Percentiles rank a stretch among this genome's conserved stretches.
phyloP scores from a whole-genome alignment of 306 rosid genomes.

The Vigna trinervia region DNA sequence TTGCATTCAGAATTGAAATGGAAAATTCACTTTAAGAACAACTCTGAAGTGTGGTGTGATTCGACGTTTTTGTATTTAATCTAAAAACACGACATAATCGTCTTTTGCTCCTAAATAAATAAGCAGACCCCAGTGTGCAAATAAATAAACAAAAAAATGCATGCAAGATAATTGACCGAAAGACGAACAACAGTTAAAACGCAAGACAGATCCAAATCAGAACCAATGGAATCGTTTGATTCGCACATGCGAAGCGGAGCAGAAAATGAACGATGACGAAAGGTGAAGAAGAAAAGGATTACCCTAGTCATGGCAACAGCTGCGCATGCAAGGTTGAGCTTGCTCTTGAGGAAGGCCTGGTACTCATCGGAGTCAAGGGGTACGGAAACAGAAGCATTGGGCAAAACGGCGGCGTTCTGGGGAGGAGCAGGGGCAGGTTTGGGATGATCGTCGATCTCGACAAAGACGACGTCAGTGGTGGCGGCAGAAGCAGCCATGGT shows the following conservation, averaged over 20 bases:
- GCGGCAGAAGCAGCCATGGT: conserved; percentile 54
- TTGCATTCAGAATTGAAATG: conserved; percentile 18
- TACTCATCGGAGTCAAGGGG: conserved; percentile 72
- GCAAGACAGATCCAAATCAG: conserved; percentile 14
- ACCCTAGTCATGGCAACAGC: conserved; percentile 91
- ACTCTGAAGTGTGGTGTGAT: conserved; percentile 1
- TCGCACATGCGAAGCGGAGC: background rate
- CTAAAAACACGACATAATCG: background rate
- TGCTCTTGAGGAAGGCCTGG: conserved; percentile 84
- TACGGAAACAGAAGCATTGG: conserved; percentile 36
- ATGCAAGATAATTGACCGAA: background rate
- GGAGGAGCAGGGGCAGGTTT: background rate
- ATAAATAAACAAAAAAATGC: background rate
- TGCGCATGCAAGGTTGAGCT: conserved; percentile 89
- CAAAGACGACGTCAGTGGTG: conserved; percentile 42
- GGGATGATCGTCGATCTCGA: conserved; percentile 45
- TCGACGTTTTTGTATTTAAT: background rate
- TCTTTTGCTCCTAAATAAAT: conserved; percentile 22
- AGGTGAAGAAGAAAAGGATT: background rate
- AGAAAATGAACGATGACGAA: background rate
- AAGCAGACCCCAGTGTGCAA: background rate
- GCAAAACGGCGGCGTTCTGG: conserved; percentile 19
- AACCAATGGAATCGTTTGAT: background rate
- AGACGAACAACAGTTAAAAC: background rate
- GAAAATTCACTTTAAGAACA: conserved; percentile 7